phyloP scores from a whole-genome alignment of 371 early-diverging fungal species.

The Chytridium lagenaria region DNA sequence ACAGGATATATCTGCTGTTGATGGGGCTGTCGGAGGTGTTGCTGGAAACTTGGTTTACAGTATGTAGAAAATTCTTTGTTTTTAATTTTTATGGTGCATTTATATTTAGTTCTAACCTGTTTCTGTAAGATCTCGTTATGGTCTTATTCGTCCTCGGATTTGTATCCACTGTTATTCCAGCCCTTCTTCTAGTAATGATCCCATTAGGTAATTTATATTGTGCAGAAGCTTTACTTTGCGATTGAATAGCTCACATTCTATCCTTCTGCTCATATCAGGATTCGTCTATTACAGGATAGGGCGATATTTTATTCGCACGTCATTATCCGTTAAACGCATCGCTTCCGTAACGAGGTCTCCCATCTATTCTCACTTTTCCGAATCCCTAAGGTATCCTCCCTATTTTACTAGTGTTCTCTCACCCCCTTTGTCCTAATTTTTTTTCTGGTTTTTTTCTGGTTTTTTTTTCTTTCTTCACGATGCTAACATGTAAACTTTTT shows the following conservation, averaged over 20 bases:
- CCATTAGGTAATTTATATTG: conserved; percentile 34
- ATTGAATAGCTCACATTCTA: conserved; percentile 48
- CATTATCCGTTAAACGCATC: conserved; percentile 10
- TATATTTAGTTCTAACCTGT: too few species aligned
- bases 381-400: conserved; percentile 38
- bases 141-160: conserved; percentile 20
- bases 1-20: conserved; percentile 25
- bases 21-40: conserved; percentile 18
- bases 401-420: conserved; percentile 46
- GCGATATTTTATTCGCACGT: conserved; percentile 10
- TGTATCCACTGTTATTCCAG: conserved; percentile 48
- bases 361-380: conserved; percentile 40
- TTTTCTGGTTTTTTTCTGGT: too few species aligned
- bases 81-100: too few species aligned
- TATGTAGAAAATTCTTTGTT: neutral
- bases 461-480: too few species aligned
- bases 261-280: conserved; percentile 62
- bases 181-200: conserved; percentile 38
- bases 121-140: conserved; percentile 3
- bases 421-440: too few species aligned
- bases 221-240: too few species aligned
- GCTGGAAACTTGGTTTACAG: conserved; percentile 15
- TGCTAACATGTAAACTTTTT: conserved; percentile 52
- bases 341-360: conserved; percentile 34
- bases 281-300: conserved; percentile 34